phyloP scores from a whole-genome alignment of 495 filamentous ascomycete genomes.

The Lophiostoma macrostomum region DNA sequence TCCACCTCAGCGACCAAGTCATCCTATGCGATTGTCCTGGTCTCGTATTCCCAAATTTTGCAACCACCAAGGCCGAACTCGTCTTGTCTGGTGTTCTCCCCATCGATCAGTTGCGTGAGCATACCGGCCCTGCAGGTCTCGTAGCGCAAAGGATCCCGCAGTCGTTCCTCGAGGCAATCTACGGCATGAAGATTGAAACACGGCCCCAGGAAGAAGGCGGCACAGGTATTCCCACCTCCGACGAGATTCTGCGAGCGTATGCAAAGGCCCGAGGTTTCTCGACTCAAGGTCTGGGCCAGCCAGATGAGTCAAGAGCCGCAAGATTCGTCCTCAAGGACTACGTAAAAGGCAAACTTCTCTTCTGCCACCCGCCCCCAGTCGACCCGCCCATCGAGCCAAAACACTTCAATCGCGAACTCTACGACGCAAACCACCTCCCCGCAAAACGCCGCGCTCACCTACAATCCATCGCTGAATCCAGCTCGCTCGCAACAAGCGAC shows the following conservation, averaged over 20 bases:
- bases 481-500: conserved; percentile 33
- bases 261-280: conserved; percentile 85
- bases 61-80: conserved; percentile 92
- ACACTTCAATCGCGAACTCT: conserved; percentile 86
- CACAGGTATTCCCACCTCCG: conserved; percentile 80
- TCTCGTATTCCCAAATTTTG: conserved; percentile 98
- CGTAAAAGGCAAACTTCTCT: conserved; percentile 91
- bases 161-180: conserved; percentile 82
- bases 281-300: conserved; percentile 80
- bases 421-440: conserved; percentile 75
- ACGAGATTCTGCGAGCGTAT: conserved; percentile 83
- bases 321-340: conserved; percentile 94
- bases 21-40: conserved; percentile 97
- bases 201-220: conserved; percentile 90
- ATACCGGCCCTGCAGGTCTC: conserved; percentile 79
- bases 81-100: conserved; percentile 94
- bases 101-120: conserved; percentile 95
- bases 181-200: conserved; percentile 83
- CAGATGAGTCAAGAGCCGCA: conserved; percentile 90
- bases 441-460: conserved; percentile 63
- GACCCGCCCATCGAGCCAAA: conserved; percentile 61
- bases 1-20: conserved; percentile 84
- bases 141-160: conserved; percentile 93
- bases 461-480: conserved; percentile 32
- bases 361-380: conserved; percentile 81